Evolutionary conservation across 768 basidiomycete species (phyloP).

Genomic region (Asterophora parasitica): DNA sequence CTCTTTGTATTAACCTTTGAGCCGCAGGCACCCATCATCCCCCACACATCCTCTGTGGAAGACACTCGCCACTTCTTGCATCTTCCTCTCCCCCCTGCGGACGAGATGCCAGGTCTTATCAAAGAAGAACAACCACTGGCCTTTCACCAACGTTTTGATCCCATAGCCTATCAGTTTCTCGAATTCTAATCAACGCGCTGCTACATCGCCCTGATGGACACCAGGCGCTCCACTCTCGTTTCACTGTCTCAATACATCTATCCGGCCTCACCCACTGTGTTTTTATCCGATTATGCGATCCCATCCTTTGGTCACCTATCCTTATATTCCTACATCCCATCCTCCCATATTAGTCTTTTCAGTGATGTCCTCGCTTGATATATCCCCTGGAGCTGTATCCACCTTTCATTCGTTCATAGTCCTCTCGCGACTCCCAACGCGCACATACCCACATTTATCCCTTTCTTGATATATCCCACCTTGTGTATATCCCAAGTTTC

Average conservation of each 20-base stretch:
- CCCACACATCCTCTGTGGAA: constrained; percentile 71
- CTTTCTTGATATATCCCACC: constrained; percentile 11
- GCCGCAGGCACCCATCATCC: constrained; percentile 78
- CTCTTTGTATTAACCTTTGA: constrained; percentile 8
- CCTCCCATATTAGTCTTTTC: neutral
- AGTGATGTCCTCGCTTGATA: neutral
- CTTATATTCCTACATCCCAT: constrained; percentile 2
- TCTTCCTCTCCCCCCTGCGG: constrained; percentile 67
- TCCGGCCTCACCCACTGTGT: constrained; percentile 9
- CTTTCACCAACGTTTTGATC: constrained; percentile 61
- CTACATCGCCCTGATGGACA: neutral
- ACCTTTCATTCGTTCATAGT: neutral
- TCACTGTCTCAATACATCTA: constrained; percentile 16
- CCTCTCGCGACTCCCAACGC: neutral
- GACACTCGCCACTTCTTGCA: constrained; percentile 86
- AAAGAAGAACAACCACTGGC: constrained; percentile 55
- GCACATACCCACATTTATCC: constrained; percentile 1
- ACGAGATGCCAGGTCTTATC: constrained; percentile 76
- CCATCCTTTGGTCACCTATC: neutral
- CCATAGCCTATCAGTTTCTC: constrained; percentile 65
- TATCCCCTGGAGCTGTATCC: constrained; percentile 9
- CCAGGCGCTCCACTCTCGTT: neutral
- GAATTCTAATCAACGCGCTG: constrained; percentile 52
- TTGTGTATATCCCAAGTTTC: constrained; percentile 16
- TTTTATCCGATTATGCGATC: neutral